Base-by-base conservation (phyloP, 371 early-diverging fungal genomes). In the Lichtheimia ramosa region DNA sequence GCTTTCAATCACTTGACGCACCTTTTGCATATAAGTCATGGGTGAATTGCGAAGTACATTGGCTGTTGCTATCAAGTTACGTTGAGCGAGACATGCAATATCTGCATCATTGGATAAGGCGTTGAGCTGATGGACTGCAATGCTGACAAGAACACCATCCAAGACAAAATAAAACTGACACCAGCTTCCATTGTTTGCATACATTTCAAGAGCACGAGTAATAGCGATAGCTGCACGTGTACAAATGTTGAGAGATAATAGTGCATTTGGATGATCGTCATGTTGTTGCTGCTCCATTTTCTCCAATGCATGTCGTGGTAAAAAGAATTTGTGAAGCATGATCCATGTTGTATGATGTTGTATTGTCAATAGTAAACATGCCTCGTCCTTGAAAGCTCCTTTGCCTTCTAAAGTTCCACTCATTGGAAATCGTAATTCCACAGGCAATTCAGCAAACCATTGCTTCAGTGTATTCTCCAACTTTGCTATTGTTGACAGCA, bases 341-440 rank as follows among this genome's bases (percentile, higher is more conserved):
- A 76, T 69, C 78, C 80, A 75, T 6, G 80, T 79, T 3, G 82
- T 74, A 25, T 79, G 78, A 34, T 74, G 74, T 42, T 71, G 76
- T 23, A 70, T 68, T 20, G 73, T 68, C 12, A 74, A 70, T 5
- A 82, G 66, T 6, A 79, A 34, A 53, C 69, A 58, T 41, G 71
- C 69, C 41, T 80, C 77, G 23, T 79, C 64, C 43, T 73, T 18
- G 46, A 79, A 80, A 6, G 77, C 66, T n/a, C 62, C 65, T 4
- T 70, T 68, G 43, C 63, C 63, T 54, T 72, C 69, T 16, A 73
- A 73, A 18, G 51, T 40, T 1, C 65, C 51, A 18, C 64, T 51
- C 14, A 69, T 41, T 0, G 70, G 69, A 63, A n/a, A 43, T 20
- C 24, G 66, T 66, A 54, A 66, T 65, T 14, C 63, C 68, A 14